Base-by-base conservation (phyloP, 2,329 filamentous ascomycete species). In the Cyclaneusma minus region DNA sequence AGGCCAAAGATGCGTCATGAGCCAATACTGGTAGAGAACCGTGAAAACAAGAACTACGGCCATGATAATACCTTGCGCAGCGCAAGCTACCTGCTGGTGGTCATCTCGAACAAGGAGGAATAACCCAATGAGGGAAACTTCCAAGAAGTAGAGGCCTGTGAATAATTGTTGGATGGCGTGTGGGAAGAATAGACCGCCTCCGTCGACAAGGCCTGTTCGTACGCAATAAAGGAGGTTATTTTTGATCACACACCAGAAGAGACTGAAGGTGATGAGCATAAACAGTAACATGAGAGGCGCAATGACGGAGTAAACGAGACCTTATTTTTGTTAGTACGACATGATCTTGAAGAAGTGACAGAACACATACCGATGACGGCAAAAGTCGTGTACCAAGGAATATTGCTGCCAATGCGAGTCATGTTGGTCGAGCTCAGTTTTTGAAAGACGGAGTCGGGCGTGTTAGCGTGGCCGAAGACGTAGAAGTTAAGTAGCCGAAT, bases 181-280 rank as follows among this genome's bases (percentile, higher is more conserved):
- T 5, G 33, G 35, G 17, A 33, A 41, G 21, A 41, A 41, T 2
- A 93, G 64, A 24, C 87, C 87, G 16, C 85, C 85, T 0, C 84
- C 93, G 50, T 94, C 87, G 35, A 75, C 73, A 37, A 73, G 71
- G 36, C 74, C 71, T 48, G 89, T 87, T 29, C 83, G 79, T 13
- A 74, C 89, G 34, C 94, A 83, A 43, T 92, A 94, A 12, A 94
- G 65, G 55, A 91, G 87, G 39, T 84, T 84, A 52, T 94, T 94
- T n/a, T 84, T 70, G 47, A 93, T 83, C 2, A 87, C 84, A 22
- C 91, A 62, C 84, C 84, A 94, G 39, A 94, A 74, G 1, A 94
- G 58, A 25, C 67, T 64, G 48, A 93, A 94, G 0, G 85, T 92
- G 21, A 93, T 68, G 43, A 92, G 70, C 40, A 85, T 84, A 56